Base-by-base conservation (phyloP, 2,329 filamentous ascomycete genomes). In the Canariomyces notabilis region DNA sequence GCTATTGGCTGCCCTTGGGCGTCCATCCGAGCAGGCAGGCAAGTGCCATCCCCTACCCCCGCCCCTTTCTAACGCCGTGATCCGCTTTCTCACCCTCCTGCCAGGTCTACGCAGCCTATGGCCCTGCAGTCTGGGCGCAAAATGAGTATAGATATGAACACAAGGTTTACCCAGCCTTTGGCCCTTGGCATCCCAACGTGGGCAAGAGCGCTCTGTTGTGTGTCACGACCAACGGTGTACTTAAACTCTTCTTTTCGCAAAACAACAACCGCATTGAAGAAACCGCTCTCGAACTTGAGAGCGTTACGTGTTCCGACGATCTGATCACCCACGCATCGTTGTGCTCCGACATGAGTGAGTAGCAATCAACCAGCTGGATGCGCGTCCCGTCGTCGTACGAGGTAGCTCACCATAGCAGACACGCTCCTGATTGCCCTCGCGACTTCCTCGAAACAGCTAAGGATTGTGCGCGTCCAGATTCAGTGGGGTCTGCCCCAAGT, bases 311-410 rank as follows among this genome's bases (percentile, higher is more conserved):
- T 26, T 82, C 84, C 0, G 82, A 89, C 52, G 84, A 89, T 53
- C 64, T 87, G n/a, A 75, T 91, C 41, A 89, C 87, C 0, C 89
- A 94, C 67, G 87, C 87, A 9, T 78, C 87, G 32, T 72, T 89
- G 51, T 79, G 83, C 48, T 80, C 85, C 3, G 87, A 90, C 45
- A 87, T 83, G 65, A 81, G 86, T 87, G 66, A 60, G 71, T 19
- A 5, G 6, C 14, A 29, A 22, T 14, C 12, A 11, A 19, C 6
- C 8, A 6, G 6, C 23, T 19, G 9, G 2, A 37, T 16, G 23
- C 42, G 26, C 12, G 44, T 48, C 16, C 44, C 7, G n/a, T 11
- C 36, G 46, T 22, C 19, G 54, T 61, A 36, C 22, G n/a, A 37
- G 18, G 42, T 21, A 7, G 21, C 23, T 12, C 37, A 14, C 39